Percentiles rank a stretch among this genome's conserved stretches.
Evolutionary conservation across 108 stramenopile genomes (phyloP).

Genomic region (Nitzschia putrida): DNA sequence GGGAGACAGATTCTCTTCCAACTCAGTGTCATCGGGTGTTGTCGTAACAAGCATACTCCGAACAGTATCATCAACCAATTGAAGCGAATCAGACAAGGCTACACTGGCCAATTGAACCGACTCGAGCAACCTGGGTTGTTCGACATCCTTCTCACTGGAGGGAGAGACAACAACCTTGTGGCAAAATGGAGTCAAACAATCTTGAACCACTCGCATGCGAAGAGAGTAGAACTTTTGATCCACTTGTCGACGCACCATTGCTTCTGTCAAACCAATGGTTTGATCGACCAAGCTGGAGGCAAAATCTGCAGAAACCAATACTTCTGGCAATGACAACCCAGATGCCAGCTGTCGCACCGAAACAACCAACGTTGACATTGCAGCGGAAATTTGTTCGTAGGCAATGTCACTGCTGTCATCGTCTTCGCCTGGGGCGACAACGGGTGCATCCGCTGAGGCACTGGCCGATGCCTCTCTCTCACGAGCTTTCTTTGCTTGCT

Average conservation of each 20-base stretch:
- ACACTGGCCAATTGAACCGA: slow-evolving; percentile 70
- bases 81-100: slow-evolving; percentile 75
- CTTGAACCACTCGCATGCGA: slow-evolving; percentile 52
- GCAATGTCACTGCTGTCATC: slow-evolving; percentile 53
- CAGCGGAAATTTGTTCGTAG: slow-evolving; percentile 58
- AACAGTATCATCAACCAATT: slow-evolving; percentile 82
- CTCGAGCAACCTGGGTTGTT: slow-evolving; percentile 33
- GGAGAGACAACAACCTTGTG: slow-evolving; percentile 13
- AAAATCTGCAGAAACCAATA: slow-evolving; percentile 58
- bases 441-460: background rate
- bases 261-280: slow-evolving; percentile 64
- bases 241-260: slow-evolving; percentile 71
- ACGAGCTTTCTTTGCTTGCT: slow-evolving; percentile 19
- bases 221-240: slow-evolving; percentile 65
- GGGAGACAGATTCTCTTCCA: slow-evolving; percentile 14
- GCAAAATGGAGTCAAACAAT: slow-evolving; percentile 74
- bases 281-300: slow-evolving; percentile 73
- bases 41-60: slow-evolving; percentile 51
- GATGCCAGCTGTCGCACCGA: slow-evolving; percentile 76
- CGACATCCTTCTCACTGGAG: background rate
- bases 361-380: slow-evolving; percentile 54
- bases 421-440: slow-evolving; percentile 37
- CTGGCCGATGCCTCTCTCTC: slow-evolving; percentile 11
- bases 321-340: slow-evolving; percentile 69
- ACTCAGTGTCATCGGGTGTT: background rate